Conservation (phyloP, 441 rosid species). For the Biscutella laevigata region DNA sequence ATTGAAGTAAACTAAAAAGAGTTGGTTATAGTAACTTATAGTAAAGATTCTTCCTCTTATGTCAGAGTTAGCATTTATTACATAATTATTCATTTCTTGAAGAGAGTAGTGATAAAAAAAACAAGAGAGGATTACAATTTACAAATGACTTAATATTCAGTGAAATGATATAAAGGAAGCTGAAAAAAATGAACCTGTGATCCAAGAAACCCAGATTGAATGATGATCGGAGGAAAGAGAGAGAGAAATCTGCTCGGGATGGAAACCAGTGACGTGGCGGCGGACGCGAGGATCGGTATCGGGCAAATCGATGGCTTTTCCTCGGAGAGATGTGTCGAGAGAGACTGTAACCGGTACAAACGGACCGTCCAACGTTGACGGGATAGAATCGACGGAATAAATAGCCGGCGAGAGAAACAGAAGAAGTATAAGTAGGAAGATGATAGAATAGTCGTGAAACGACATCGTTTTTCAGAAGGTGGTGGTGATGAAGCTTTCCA, state of each 20-base stretch:
- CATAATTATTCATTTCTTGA: not conserved
- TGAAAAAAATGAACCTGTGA: slow-evolving; percentile 45
- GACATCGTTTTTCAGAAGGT: slow-evolving; percentile 20
- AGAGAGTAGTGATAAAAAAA: not conserved
- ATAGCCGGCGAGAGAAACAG: slow-evolving; percentile 5
- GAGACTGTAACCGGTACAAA: slow-evolving; percentile 66
- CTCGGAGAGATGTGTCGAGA: slow-evolving; percentile 49
- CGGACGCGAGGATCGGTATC: slow-evolving; percentile 68
- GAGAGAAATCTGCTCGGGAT: slow-evolving; percentile 75
- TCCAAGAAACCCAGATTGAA: slow-evolving; percentile 88
- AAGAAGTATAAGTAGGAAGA: slow-evolving; percentile 1
- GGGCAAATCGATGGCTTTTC: slow-evolving; percentile 68
- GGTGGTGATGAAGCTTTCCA: slow-evolving; percentile 20
- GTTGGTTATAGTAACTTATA: too few relatives aligned
- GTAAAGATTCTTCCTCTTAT: slow-evolving; percentile 2
- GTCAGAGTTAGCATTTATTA: slow-evolving; percentile 21
- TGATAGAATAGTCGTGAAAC: slow-evolving; percentile 3
- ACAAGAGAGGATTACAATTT: not conserved
- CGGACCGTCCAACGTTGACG: slow-evolving; percentile 70
- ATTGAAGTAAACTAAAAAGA: slow-evolving; percentile 11
- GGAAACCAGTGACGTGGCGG: slow-evolving; percentile 51
- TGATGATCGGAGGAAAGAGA: slow-evolving; percentile 53
- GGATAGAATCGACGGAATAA: slow-evolving; percentile 26
- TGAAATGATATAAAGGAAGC: not conserved
- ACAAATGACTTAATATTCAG: not conserved